phyloP scores from a whole-genome alignment of 257 asterid species.

The Fraxinus quadrangulata region DNA sequence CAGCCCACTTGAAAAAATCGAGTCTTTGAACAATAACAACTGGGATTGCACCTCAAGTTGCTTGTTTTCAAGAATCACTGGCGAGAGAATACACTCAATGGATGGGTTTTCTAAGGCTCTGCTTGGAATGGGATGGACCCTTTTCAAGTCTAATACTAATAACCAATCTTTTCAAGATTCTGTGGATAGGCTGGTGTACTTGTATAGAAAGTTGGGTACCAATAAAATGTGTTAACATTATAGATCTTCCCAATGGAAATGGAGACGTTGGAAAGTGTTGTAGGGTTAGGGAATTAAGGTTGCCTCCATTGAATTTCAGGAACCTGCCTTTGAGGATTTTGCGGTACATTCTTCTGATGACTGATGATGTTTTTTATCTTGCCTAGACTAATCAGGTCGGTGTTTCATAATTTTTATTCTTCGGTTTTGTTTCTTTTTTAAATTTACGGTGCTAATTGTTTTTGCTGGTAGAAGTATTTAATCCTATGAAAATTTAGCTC shows the following conservation, averaged over 20 bases:
- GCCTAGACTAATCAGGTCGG: constrained; percentile 47
- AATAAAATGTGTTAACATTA: constrained; percentile 31
- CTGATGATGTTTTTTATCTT: constrained; percentile 62
- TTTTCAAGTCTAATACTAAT: constrained; percentile 39
- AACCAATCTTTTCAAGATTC: constrained; percentile 27
- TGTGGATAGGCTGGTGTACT: constrained; percentile 26
- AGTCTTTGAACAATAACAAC: constrained; percentile 46
- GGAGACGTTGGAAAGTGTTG: constrained; percentile 39
- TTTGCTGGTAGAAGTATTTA: constrained; percentile 16
- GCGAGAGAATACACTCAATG: constrained; percentile 48
- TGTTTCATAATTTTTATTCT: neutral
- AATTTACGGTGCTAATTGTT: neutral
- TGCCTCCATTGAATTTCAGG: constrained; percentile 58
- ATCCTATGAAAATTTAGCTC: neutral
- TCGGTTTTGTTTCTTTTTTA: constrained; percentile 13
- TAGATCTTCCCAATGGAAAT: constrained; percentile 14
- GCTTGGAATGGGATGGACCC: constrained; percentile 69
- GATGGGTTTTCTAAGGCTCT: constrained; percentile 54
- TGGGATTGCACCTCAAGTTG: constrained; percentile 52
- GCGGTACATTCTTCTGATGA: constrained; percentile 69
- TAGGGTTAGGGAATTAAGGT: constrained; percentile 60
- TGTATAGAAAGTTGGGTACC: constrained; percentile 50
- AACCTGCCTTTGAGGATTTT: constrained; percentile 60
- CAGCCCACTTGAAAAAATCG: constrained; percentile 37
- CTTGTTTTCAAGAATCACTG: constrained; percentile 32